A percentile compares a stretch with the other conserved stretches of the same genome.
These are phyloP conservation scores for Sphagnum tenellum DNA, from an alignment of 225 moss, liverwort and hornwort species.

Conservation along the genomic window DNA sequence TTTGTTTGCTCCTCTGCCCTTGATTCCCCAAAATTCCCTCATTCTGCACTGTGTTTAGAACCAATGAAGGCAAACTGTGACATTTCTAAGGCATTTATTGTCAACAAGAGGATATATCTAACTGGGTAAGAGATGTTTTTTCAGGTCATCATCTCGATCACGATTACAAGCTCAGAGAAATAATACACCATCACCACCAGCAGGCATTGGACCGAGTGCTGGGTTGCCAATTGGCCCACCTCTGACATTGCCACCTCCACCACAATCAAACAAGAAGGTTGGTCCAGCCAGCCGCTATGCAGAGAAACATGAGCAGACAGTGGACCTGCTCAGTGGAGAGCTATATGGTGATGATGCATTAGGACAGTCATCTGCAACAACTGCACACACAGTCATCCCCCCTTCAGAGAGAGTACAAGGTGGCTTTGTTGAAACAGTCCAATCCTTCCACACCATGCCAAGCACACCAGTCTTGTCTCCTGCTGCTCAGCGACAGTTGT, in stretches of 20 bases:
- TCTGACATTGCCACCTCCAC: constrained; percentile 59
- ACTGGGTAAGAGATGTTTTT: background rate
- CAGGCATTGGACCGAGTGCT: background rate
- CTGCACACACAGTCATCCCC: constrained; percentile 24
- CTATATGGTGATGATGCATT: constrained; percentile 13
- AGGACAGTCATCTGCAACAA: constrained; percentile 19
- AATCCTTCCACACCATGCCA: constrained; percentile 24
- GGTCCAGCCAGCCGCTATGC: constrained; percentile 14
- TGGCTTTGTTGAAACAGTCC: constrained; percentile 62
- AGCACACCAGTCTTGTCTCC: constrained; percentile 7
- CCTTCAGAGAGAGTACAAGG: constrained; percentile 38
- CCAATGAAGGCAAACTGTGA: background rate
- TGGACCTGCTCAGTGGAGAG: constrained; percentile 89
- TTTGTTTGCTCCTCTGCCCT: too few species aligned
- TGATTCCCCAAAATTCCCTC: too few species aligned
- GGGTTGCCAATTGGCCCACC: constrained; percentile 18
- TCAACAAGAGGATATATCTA: background rate
- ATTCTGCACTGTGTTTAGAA: too few species aligned
- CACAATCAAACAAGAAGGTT: constrained; percentile 40
- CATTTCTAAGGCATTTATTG: background rate
- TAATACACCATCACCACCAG: constrained; percentile 7
- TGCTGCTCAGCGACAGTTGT: constrained; percentile 12
- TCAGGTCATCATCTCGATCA: constrained; percentile 15
- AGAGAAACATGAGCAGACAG: constrained; percentile 29
- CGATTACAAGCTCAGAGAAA: constrained; percentile 12